Evolutionary conservation across 345 rosid species (phyloP).

Genomic region (Excoecaria agallocha): DNA sequence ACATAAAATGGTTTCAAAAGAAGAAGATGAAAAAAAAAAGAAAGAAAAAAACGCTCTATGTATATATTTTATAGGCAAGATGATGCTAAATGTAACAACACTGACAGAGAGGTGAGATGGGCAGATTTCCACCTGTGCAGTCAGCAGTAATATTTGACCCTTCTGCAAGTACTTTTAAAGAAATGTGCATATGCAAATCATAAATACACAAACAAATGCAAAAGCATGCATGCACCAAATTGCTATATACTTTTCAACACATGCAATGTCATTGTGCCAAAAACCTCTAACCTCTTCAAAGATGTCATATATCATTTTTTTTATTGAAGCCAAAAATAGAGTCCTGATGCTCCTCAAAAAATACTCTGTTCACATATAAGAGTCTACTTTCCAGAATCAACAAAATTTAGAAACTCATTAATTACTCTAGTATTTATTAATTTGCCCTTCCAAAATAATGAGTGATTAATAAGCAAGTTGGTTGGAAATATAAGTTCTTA

Average conservation of each 20-base stretch:
- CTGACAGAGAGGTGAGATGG: background rate
- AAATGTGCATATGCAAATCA: background rate
- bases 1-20: background rate
- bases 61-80: background rate
- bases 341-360: too few species aligned
- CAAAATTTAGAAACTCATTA: too few species aligned
- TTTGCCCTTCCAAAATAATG: too few species aligned
- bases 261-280: too few species aligned
- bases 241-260: background rate
- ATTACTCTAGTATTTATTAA: too few species aligned
- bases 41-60: background rate
- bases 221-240: slow-evolving; percentile 6
- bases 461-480: too few species aligned
- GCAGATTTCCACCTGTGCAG: background rate
- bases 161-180: background rate
- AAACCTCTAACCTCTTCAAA: background rate
- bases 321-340: too few species aligned
- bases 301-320: too few species aligned
- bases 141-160: background rate
- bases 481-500: too few species aligned
- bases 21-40: background rate
- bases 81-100: background rate
- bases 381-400: too few species aligned
- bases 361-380: too few species aligned
- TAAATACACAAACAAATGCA: background rate